Base-by-base conservation (phyloP, 257 asterid species). In the Perilla frutescens region DNA sequence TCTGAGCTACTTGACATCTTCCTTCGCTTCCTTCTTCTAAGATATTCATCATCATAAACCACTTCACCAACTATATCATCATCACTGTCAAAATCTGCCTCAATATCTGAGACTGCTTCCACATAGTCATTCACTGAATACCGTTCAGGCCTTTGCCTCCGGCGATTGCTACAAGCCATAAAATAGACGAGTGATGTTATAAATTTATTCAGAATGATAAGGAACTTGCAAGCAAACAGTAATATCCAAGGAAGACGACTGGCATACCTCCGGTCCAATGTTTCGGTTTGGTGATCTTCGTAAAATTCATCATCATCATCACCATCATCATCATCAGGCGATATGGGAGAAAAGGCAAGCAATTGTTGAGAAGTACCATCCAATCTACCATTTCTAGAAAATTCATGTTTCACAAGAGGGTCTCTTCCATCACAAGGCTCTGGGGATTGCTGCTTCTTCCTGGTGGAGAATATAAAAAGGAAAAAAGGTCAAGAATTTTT, bases 31-130 rank as follows among this genome's bases (percentile, higher is more conserved):
- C 86, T 84, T 70, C 67, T 85, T 84, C 81, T 90, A 8, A 90
- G 77, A 76, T 95, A 92, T 68, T 89, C 98, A 34, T 95, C 99
- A 70, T 95, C 96, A 74, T 95, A 95, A 7, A 95, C 89, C 55
- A 87, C 99, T 82, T 95, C 99, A 63, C 99, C 99, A 43, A 92
- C 96, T 60, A 95, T 92, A 65, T 95, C 99, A 70, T 95, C 98
- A 72, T 95, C 99, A 66, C 98, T 92, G 53, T 92, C 96, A 61
- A 86, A 82, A 60, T 89, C 98, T 62, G 88, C 92, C 8, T 92
- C 99, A 41, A 82, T 80, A 67, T 95, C 97, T 14, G 97, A 91
- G 75, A 85, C 79, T 36, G 81, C 96, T 66, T 90, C 99, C 54
- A 87, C 87, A 57, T 85, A 91, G 60, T 91, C 97, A 61, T 77